Percentiles rank a stretch among this genome's conserved stretches.
These are phyloP conservation scores for Leccinum truebloodii DNA, from an alignment of 768 basidiomycete species.

Conservation along the genomic window DNA sequence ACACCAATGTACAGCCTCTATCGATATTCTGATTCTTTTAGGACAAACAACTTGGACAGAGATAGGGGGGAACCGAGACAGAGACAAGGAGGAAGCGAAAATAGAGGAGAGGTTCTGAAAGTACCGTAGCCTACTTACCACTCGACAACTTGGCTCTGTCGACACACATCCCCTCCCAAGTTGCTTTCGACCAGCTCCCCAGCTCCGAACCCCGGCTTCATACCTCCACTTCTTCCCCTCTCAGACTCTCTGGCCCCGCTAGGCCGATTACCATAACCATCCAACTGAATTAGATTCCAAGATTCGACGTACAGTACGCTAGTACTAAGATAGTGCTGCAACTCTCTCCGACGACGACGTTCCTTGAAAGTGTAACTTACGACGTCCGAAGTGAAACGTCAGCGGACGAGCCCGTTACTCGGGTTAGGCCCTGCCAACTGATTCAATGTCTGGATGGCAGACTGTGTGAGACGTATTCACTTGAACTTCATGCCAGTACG, in stretches of 20 bases:
- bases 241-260: background rate
- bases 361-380: background rate
- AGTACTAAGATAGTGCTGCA: background rate
- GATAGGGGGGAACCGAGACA: background rate
- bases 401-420: background rate
- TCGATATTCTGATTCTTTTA: background rate
- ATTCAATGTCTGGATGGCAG: background rate
- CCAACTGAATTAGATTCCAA: background rate
- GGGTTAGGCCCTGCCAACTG: background rate
- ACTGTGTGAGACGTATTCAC: background rate
- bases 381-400: background rate
- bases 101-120: no score
- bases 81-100: background rate
- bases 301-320: background rate
- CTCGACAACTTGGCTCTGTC: background rate
- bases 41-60: background rate
- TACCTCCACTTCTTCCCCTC: background rate
- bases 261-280: background rate
- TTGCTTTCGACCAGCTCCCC: background rate
- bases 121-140: background rate
- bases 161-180: background rate
- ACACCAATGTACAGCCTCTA: conserved; percentile 16
- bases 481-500: background rate
- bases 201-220: background rate
- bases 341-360: background rate